phyloP scores from a whole-genome alignment of 2,329 filamentous ascomycete genomes.

The Sporothrix protearum region DNA sequence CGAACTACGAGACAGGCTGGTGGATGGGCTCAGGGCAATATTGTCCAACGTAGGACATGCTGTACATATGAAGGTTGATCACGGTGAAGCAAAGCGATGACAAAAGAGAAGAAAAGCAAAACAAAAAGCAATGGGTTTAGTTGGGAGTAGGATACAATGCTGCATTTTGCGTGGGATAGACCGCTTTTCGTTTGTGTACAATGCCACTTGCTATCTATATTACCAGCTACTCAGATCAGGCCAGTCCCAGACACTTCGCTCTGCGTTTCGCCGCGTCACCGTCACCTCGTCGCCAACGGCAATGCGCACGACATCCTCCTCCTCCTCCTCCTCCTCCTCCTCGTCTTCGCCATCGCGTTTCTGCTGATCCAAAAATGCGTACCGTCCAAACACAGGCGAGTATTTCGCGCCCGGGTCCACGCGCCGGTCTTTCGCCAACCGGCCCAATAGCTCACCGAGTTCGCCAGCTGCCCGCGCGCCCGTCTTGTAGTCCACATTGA shows the following conservation, averaged over 20 bases:
- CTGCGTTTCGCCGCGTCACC: conserved; percentile 48
- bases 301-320: conserved; percentile 37
- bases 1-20: conserved; percentile 19
- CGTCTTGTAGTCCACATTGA: conserved; percentile 69
- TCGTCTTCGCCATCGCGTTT: conserved; percentile 26
- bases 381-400: conserved; percentile 69
- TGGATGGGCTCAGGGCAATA: conserved; percentile 20
- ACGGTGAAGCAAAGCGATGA: not conserved
- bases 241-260: conserved; percentile 56
- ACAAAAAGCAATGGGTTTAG: not conserved
- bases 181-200: not conserved
- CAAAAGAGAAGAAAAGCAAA: not conserved
- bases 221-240: conserved; percentile 31
- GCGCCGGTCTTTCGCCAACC: conserved; percentile 64
- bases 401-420: conserved; percentile 67
- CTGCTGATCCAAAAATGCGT: conserved; percentile 54
- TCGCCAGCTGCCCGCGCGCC: conserved; percentile 57
- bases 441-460: conserved; percentile 62
- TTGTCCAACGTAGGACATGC: not conserved
- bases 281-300: conserved; percentile 49
- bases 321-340: conserved; percentile 29
- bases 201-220: not conserved
- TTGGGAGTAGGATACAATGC: not conserved
- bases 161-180: not conserved
- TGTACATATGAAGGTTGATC: not conserved